Conservation (phyloP, 306 rosid genomes). For the Vicia villosa region DNA sequence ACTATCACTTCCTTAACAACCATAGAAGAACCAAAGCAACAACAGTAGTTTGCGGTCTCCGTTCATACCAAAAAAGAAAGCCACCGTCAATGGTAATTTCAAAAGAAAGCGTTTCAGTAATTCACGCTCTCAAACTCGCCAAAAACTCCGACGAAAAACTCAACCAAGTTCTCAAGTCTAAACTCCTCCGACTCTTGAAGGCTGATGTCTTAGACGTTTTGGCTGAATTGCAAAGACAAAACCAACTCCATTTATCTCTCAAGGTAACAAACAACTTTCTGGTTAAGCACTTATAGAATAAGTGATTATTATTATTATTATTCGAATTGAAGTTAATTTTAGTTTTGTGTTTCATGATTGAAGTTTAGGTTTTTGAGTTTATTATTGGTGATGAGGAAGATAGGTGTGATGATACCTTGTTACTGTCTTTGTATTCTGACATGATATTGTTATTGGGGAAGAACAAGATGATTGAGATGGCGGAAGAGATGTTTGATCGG, state of each 20-base stretch:
- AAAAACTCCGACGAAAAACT: conserved; percentile 45
- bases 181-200: conserved; percentile 61
- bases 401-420: conserved; percentile 43
- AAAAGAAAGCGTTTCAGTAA: conserved; percentile 66
- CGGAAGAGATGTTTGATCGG: conserved; percentile 54
- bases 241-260: conserved; percentile 52
- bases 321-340: background rate
- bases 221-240: conserved; percentile 60
- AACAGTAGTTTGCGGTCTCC: conserved; percentile 53
- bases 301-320: background rate
- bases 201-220: conserved; percentile 55
- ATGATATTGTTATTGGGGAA: conserved; percentile 63
- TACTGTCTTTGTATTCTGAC: conserved; percentile 57
- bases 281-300: background rate
- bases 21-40: background rate
- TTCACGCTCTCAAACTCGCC: conserved; percentile 70
- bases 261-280: conserved; percentile 34
- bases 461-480: conserved; percentile 56
- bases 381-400: conserved; percentile 44
- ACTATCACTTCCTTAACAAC: background rate
- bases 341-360: background rate
- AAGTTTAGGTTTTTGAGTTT: conserved; percentile 61
- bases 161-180: conserved; percentile 45
- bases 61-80: conserved; percentile 44
- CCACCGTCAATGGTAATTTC: conserved; percentile 37